Base-by-base conservation (phyloP, 345 rosid genomes). In the Rhizophora mangle region DNA sequence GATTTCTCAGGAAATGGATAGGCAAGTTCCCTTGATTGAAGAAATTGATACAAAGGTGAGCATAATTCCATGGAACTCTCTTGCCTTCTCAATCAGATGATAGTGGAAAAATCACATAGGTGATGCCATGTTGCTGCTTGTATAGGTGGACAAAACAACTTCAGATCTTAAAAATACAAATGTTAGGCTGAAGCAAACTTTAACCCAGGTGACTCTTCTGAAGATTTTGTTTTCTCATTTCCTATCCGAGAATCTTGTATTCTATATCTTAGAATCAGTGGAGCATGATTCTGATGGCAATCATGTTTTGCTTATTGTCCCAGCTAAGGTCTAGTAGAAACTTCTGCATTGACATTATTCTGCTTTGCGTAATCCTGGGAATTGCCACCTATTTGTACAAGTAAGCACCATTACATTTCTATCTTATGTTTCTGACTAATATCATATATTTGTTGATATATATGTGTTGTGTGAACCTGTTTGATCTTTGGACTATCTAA, bases 1-100 rank as follows among this genome's bases (percentile, higher is more conserved):
- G 13, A 27, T 68, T 76, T 32, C 60, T 59, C 86, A 93, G 98
- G 95, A 89, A 80, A 54, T 94, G 81, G 98, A 89, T 43, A 80
- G 87, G 77, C 96, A 89, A 86, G 92, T 88, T 68, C 98, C 39
- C 78, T 65, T 89, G 65, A 81, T 89, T 74, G 97, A 85, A 64
- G 98, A 94, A 72, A 94, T 91, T 68, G 98, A 88, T 58, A 77
- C 87, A 53, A 91, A 89, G 91, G 97, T 93, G 75, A 75, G 65
- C 34, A 31, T 62, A 29, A 22, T 20, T 58, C 58, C 27, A 19
- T 10, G 60, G 64, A 19, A 11, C 49, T 43, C 20, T 60, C 15
- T 53, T 51, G 15, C 59, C 9, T 51, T 36, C 56, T 16, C 51
- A 53, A 21, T 64, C 55, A 60, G 43, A 63, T 72, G 6, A 57